Conservation (phyloP, 1,284 basidiomycete species). For the Psilocybe mexicana region DNA sequence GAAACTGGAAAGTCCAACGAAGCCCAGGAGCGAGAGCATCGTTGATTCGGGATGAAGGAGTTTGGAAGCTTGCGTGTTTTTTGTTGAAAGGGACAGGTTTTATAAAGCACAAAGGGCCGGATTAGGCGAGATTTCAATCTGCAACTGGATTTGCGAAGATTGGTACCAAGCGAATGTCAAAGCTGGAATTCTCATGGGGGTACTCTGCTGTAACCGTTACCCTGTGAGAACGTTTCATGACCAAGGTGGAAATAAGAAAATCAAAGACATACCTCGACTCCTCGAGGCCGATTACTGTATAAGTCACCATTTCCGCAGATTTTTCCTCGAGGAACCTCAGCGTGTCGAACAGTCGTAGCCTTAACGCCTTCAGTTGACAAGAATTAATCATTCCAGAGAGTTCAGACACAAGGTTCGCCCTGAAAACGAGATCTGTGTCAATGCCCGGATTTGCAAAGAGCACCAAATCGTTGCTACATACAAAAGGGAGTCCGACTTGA, state of each 20-base stretch:
- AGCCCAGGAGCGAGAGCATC: neutral
- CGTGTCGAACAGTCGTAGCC: too few species aligned
- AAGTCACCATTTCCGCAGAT: neutral
- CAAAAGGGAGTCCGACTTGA: neutral
- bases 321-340: too few species aligned
- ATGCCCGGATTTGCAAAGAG: too few species aligned
- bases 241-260: neutral
- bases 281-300: neutral
- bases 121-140: neutral
- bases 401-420: too few species aligned
- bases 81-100: neutral
- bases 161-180: neutral
- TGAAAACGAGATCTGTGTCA: too few species aligned
- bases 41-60: neutral
- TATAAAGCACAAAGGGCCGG: neutral
- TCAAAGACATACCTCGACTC: neutral
- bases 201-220: neutral
- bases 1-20: neutral
- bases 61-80: neutral
- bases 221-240: neutral
- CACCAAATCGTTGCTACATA: neutral
- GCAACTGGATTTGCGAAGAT: neutral
- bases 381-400: too few species aligned
- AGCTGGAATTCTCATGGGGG: neutral
- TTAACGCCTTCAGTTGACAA: too few species aligned